Percentiles rank a stretch among this genome's conserved stretches.
These are phyloP conservation scores for Ambispora gerdemannii DNA, from an alignment of 192 early-diverging fungal genomes.

Conservation along the genomic window DNA sequence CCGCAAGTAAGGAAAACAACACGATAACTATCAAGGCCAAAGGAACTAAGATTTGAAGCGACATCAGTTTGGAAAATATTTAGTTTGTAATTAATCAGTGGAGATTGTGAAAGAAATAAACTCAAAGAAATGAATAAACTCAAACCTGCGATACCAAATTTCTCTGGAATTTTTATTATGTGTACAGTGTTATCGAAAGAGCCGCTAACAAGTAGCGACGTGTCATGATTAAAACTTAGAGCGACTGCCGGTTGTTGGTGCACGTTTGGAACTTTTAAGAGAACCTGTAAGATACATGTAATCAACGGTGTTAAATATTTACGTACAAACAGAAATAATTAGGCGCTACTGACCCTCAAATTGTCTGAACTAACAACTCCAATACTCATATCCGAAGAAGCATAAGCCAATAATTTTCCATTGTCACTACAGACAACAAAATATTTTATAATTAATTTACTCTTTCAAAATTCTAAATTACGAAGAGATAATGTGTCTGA, in stretches of 20 bases:
- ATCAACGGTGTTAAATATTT: too few species aligned
- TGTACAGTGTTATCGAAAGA: constrained; percentile 77
- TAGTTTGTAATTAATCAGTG: too few species aligned
- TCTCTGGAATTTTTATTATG: constrained; percentile 55
- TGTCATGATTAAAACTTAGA: constrained; percentile 67
- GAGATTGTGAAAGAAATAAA: too few species aligned
- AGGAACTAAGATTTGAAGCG: too few species aligned
- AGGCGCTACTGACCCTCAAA: constrained; percentile 44
- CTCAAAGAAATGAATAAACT: too few species aligned
- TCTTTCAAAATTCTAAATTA: too few species aligned
- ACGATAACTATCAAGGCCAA: too few species aligned
- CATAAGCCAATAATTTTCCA: constrained; percentile 71
- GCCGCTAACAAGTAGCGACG: constrained; percentile 68
- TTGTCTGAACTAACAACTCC: constrained; percentile 59
- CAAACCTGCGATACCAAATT: too few species aligned
- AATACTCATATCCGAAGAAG: constrained; percentile 69
- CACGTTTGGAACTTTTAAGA: constrained; percentile 61
- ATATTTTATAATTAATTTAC: constrained; percentile 23
- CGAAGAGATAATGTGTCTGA: neutral
- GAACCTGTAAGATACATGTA: too few species aligned
- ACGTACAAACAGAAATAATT: neutral
- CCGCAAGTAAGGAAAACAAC: too few species aligned
- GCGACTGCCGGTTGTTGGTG: constrained; percentile 81
- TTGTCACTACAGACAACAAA: constrained; percentile 48
- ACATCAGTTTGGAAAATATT: too few species aligned